Evolutionary conservation across 306 rosid genomes (phyloP).

Genomic region (Ammopiptanthus mongolicus): DNA sequence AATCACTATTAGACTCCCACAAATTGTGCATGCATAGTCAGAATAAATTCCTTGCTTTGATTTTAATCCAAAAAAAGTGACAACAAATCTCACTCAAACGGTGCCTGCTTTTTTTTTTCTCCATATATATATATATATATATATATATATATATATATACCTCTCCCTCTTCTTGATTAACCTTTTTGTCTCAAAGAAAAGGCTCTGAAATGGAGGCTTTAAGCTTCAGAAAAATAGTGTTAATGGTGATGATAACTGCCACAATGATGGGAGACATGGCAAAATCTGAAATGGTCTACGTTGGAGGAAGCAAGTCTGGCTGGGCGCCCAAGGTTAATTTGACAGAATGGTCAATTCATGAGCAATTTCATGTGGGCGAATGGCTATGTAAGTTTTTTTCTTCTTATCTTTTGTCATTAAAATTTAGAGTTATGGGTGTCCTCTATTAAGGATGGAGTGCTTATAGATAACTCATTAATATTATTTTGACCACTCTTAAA

Average conservation of each 20-base stretch:
- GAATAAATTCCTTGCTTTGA: background rate
- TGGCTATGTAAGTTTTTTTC: slow-evolving; percentile 34
- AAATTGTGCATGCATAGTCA: background rate
- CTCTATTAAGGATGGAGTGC: no score
- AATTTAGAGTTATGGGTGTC: no score
- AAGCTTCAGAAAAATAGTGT: background rate
- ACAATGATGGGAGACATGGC: slow-evolving; percentile 9
- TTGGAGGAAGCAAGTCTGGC: slow-evolving; percentile 26
- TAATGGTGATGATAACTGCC: background rate
- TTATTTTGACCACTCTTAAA: background rate
- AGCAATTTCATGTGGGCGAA: slow-evolving; percentile 13
- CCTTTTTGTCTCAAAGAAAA: background rate
- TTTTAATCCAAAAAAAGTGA: slow-evolving; percentile 11
- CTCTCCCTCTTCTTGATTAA: background rate
- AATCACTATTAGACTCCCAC: background rate
- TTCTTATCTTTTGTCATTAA: background rate
- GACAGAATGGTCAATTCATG: slow-evolving; percentile 28
- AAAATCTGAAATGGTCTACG: slow-evolving; percentile 6
- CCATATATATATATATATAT: no score
- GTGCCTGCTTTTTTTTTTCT: background rate
- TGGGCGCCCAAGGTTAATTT: slow-evolving; percentile 26
- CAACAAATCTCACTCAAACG: background rate
- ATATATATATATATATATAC: no score
- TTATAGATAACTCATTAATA: no score
- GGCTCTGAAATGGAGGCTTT: slow-evolving; percentile 16